Conservation (phyloP, 2,329 filamentous ascomycete genomes). For the Parasarocladium wereldwijsianum region DNA sequence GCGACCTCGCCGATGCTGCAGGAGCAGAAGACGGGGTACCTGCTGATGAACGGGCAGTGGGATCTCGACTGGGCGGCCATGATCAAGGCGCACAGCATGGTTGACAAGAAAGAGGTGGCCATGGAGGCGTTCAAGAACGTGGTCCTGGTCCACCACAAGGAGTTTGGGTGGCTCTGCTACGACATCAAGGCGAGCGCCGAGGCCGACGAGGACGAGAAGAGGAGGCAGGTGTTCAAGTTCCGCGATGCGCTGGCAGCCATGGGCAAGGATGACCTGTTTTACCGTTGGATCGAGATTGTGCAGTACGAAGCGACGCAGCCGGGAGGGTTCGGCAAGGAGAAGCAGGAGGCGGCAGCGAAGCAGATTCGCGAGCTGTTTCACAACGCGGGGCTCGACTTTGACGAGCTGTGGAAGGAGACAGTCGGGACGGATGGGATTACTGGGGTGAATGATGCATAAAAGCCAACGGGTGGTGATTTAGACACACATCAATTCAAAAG, state of each 20-base stretch:
- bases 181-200: conserved; percentile 43
- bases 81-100: conserved; percentile 55
- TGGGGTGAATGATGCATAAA: conserved; percentile 1
- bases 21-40: conserved; percentile 69
- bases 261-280: conserved; percentile 82
- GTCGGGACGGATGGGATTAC: conserved; percentile 20
- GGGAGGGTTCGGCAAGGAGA: conserved; percentile 62
- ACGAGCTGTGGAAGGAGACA: conserved; percentile 59
- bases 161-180: conserved; percentile 48
- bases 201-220: conserved; percentile 44
- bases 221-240: conserved; percentile 67
- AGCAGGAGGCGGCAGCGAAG: conserved; percentile 55
- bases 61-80: conserved; percentile 77
- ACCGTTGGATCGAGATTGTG: conserved; percentile 82
- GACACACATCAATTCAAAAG: too few relatives aligned
- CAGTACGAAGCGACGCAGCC: conserved; percentile 73
- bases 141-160: conserved; percentile 53
- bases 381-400: conserved; percentile 66
- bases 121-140: conserved; percentile 57
- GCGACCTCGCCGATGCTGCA: conserved; percentile 56
- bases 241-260: conserved; percentile 59
- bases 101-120: conserved; percentile 44
- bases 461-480: too few relatives aligned
- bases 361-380: conserved; percentile 67
- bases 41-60: conserved; percentile 75